Evolutionary conservation across 768 basidiomycete genomes (phyloP).

Genomic region (Tubosaeta sp.): DNA sequence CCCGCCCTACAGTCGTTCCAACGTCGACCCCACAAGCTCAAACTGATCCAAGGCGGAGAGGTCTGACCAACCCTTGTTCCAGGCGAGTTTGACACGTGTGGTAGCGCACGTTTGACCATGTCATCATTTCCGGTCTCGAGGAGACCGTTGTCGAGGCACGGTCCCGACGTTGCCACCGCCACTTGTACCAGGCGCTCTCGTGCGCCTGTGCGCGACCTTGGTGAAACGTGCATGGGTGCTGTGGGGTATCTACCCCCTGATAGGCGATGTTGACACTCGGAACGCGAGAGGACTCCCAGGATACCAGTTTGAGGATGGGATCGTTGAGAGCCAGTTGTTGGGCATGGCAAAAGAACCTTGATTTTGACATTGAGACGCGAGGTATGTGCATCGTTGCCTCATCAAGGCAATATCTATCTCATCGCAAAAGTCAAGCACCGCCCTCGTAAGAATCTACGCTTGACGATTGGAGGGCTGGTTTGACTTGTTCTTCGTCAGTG

Average conservation of each 20-base stretch:
- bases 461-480: neutral
- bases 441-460: neutral
- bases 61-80: neutral
- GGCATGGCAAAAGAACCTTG: neutral
- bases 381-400: neutral
- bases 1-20: too few species aligned
- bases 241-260: neutral
- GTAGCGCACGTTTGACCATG: neutral
- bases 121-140: neutral
- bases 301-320: neutral
- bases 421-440: neutral
- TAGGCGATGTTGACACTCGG: neutral
- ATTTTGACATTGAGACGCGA: neutral
- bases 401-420: neutral
- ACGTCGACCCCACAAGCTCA: neutral
- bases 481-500: neutral
- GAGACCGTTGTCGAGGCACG: neutral
- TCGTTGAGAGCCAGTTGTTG: neutral
- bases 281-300: neutral
- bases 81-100: neutral
- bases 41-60: neutral
- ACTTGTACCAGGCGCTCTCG: neutral
- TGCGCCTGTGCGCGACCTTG: neutral
- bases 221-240: neutral
- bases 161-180: neutral